These are phyloP conservation scores for Stylosanthes scabra DNA, from an alignment of 331 rosid genomes.

Conservation along the genomic window DNA sequence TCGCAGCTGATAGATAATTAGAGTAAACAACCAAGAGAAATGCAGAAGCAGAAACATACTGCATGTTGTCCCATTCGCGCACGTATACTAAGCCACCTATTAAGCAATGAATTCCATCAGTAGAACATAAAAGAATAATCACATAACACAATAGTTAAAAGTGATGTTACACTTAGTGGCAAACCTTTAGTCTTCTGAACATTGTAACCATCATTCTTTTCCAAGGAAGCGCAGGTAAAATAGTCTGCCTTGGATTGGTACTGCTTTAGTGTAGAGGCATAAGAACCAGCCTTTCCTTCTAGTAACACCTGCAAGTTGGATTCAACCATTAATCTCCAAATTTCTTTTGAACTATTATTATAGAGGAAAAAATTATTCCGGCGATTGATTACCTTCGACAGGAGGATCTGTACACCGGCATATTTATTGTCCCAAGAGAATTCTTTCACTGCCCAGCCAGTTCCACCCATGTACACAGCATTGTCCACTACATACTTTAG, in stretches of 20 bases:
- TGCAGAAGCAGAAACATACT: constrained; percentile 73
- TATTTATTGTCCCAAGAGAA: constrained; percentile 94
- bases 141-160: not conserved
- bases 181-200: constrained; percentile 73
- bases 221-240: constrained; percentile 77
- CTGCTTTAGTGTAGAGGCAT: constrained; percentile 65
- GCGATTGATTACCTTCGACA: constrained; percentile 60
- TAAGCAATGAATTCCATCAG: not conserved
- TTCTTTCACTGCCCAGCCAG: constrained; percentile 78
- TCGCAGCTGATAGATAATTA: constrained; percentile 57
- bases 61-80: constrained; percentile 88
- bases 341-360: constrained; percentile 3
- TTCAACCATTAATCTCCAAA: not conserved
- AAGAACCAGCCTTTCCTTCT: constrained; percentile 70
- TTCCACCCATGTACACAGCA: constrained; percentile 78
- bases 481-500: constrained; percentile 75
- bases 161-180: constrained; percentile 16
- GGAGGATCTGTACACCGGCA: constrained; percentile 79
- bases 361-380: too few species aligned
- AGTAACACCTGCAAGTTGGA: constrained; percentile 58
- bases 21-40: constrained; percentile 75
- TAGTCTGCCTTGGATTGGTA: constrained; percentile 87
- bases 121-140: not conserved
- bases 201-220: constrained; percentile 84
- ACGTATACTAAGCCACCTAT: constrained; percentile 76